A percentile compares a stretch with the other conserved stretches of the same genome.
phyloP scores from a whole-genome alignment of 2,329 filamentous ascomycete species.

The Phaeosphaeriaceae sp. region DNA sequence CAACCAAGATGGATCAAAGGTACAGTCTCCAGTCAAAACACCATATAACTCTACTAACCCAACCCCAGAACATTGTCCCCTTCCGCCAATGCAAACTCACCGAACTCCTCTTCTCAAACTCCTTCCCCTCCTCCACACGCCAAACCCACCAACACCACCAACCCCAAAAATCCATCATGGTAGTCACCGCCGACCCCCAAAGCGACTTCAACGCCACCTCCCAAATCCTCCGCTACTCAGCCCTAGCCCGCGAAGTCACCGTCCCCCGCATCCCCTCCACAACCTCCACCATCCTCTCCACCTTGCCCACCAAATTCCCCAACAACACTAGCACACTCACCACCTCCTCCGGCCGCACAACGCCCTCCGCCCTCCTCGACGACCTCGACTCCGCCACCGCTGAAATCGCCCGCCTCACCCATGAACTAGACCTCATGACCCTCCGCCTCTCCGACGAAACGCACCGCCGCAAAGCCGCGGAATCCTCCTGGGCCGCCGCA shows the following conservation, averaged over 20 bases:
- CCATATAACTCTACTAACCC: conserved; percentile 17
- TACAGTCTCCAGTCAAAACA: conserved; percentile 44
- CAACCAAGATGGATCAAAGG: conserved; percentile 74
- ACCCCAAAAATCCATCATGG: conserved; percentile 91
- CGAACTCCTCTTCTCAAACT: conserved; percentile 60
- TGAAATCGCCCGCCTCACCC: conserved; percentile 79
- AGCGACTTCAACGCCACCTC: conserved; percentile 97
- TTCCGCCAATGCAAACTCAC: conserved; percentile 64
- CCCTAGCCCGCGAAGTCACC: conserved; percentile 89
- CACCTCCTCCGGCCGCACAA: conserved; percentile 54
- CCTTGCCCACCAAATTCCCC: conserved; percentile 35
- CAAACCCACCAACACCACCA: conserved; percentile 50
- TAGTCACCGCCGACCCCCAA: conserved; percentile 90
- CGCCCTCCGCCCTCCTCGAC: conserved; percentile 55
- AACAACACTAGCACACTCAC: conserved; percentile 50
- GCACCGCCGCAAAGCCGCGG: conserved; percentile 71
- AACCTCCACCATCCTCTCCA: conserved; percentile 68
- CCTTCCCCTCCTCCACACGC: conserved; percentile 55
- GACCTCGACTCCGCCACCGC: conserved; percentile 83
- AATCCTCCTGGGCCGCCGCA: conserved; percentile 72
- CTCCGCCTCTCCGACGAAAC: conserved; percentile 73
- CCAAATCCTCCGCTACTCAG: conserved; percentile 93
- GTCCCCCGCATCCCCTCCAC: conserved; percentile 87
- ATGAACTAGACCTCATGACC: conserved; percentile 78
- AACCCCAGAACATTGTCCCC: conserved; percentile 69